These are phyloP conservation scores for Medicago arabica DNA, from an alignment of 306 rosid genomes.

Conservation along the genomic window DNA sequence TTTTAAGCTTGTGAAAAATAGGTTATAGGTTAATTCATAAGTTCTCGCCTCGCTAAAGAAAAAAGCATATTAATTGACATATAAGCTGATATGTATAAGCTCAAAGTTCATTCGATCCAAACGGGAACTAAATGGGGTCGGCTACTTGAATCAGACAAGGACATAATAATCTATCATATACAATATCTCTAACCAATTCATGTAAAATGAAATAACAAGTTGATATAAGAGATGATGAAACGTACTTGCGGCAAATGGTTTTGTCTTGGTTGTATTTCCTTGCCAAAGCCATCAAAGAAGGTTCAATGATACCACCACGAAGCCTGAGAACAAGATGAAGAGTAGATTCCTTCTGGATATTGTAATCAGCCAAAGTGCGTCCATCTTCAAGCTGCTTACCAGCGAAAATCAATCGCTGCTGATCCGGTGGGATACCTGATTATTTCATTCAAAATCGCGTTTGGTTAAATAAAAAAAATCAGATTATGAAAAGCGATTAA, in stretches of 20 bases:
- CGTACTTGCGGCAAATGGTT: constrained; percentile 83
- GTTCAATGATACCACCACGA: constrained; percentile 83
- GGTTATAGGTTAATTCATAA: too few relatives aligned
- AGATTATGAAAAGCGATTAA: not conserved
- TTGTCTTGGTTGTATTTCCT: constrained; percentile 88
- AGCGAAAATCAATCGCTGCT: constrained; percentile 82
- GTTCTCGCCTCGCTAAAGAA: too few relatives aligned
- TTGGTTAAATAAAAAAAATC: not conserved
- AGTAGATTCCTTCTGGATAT: constrained; percentile 85
- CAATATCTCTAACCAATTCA: not conserved
- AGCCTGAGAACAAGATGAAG: constrained; percentile 88
- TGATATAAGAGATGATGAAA: too few relatives aligned
- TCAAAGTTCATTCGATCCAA: too few relatives aligned
- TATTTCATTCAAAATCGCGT: not conserved
- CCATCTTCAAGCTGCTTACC: constrained; percentile 91
- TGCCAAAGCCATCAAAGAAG: constrained; percentile 91
- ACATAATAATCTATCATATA: too few relatives aligned
- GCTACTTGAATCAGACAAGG: too few relatives aligned
- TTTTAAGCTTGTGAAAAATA: too few relatives aligned
- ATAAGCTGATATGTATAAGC: too few relatives aligned
- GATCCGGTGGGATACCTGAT: constrained; percentile 83
- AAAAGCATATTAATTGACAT: too few relatives aligned
- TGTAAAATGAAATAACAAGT: not conserved
- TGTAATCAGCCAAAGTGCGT: constrained; percentile 78
- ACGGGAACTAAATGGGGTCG: too few relatives aligned